Evolutionary conservation across 2,329 filamentous ascomycete species (phyloP).

Genomic region (Aureobasidium sp.): DNA sequence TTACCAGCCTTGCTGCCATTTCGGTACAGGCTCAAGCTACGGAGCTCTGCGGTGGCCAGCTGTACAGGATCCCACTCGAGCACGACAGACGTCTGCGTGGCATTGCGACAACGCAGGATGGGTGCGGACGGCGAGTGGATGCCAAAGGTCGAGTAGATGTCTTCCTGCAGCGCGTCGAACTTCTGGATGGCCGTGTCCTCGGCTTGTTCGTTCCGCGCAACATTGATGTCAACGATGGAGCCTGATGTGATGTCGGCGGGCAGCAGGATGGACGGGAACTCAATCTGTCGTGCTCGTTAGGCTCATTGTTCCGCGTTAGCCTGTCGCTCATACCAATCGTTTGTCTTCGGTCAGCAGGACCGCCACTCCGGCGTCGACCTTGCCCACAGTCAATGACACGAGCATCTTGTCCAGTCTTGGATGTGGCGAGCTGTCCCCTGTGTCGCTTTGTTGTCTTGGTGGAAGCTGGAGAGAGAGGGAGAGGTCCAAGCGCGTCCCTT

Average conservation of each 20-base stretch:
- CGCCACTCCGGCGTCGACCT: constrained; percentile 97
- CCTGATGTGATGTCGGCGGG: constrained; percentile 92
- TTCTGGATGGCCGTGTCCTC: constrained; percentile 67
- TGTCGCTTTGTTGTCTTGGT: neutral
- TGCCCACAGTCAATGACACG: constrained; percentile 95
- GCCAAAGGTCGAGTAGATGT: constrained; percentile 82
- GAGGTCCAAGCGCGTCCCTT: neutral
- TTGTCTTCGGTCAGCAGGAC: constrained; percentile 96
- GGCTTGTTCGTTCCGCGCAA: constrained; percentile 74
- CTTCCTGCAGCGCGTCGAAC: constrained; percentile 80
- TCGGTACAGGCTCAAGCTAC: constrained; percentile 83
- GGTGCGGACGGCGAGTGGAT: constrained; percentile 69
- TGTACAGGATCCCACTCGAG: constrained; percentile 97
- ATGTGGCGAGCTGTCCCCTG: neutral
- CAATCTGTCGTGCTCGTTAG: constrained; percentile 58
- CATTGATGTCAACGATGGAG: constrained; percentile 96
- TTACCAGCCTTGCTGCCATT: constrained; percentile 96
- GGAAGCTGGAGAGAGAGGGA: neutral
- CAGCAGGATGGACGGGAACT: constrained; percentile 95
- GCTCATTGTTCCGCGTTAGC: neutral
- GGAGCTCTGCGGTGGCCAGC: constrained; percentile 83
- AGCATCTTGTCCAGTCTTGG: constrained; percentile 57
- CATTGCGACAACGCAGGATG: constrained; percentile 84
- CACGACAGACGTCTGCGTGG: constrained; percentile 95
- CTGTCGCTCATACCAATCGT: constrained; percentile 62